Base-by-base conservation (phyloP, 352 stramenopile genomes). In the Pythium rishiriense region DNA sequence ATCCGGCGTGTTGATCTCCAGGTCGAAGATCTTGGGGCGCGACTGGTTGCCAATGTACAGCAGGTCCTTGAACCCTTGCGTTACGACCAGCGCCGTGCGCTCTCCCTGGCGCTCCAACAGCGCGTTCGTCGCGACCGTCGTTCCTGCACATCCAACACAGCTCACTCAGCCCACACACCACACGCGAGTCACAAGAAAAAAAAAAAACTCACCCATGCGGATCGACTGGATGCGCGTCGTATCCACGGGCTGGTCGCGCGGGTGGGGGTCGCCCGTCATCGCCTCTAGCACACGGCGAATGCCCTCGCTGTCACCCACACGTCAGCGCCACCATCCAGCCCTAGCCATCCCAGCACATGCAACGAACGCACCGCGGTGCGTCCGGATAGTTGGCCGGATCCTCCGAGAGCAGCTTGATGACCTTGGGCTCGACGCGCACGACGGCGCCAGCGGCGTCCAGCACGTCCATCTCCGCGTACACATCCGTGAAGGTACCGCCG, bases 61-160 rank as follows among this genome's bases (percentile, higher is more conserved):
- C 54, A 99, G 73, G 76, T 99, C 97, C 41, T 80, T 79, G 77
- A 99, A 99, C 42, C 97, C 97, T 58, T 93, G 79, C 11, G 97
- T 99, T 12, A 93, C 98, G 8, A 99, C 75, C 3, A 99, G 81
- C 49, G 91, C 97, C 62, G 93, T 98, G 21, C 87, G 81, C 67
- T 98, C 96, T 22, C 98, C 98, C 56, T 99, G 82, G 46, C 97
- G 81, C 77, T 99, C 98, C 33, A 99, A 75, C 68, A 99, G 79
- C 7, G 97, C 98, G 72, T 99, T 99, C n/a, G 98, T 99, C 2
- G 98, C 98, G 14, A 99, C 98, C 5, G 98, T 99, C 10, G 97
- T 99, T 21, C 97, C 73, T 81, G 47, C 31, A 43, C 14, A 3
- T 17, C 3, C n/a, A 6, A 5, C 10, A 15, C 19, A 43, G 4